These are phyloP conservation scores for Penicilliopsis zonata DNA, from an alignment of 495 filamentous ascomycete species.

Conservation along the genomic window DNA sequence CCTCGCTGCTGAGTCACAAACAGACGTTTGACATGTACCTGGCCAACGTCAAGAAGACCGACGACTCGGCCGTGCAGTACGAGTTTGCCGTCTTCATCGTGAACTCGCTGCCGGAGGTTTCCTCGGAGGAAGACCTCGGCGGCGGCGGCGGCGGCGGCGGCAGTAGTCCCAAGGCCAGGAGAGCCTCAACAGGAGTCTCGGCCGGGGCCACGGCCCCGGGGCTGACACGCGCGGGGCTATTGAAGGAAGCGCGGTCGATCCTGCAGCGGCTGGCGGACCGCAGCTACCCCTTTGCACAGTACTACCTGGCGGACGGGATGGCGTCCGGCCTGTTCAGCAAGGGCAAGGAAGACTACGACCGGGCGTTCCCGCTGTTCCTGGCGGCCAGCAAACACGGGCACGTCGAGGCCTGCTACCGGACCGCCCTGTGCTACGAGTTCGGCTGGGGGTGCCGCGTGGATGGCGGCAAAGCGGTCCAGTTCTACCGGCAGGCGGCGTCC, in stretches of 20 bases:
- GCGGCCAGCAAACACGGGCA: conserved; percentile 95
- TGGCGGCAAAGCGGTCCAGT: conserved; percentile 81
- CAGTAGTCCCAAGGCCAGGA: no score
- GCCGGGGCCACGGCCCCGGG: no score
- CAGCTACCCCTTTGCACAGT: conserved; percentile 92
- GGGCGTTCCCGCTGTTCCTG: conserved; percentile 83
- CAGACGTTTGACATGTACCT: conserved; percentile 97
- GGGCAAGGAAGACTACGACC: conserved; percentile 78
- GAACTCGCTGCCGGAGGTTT: conserved; percentile 62
- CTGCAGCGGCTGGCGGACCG: conserved; percentile 74
- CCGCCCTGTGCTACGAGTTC: conserved; percentile 93
- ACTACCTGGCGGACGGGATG: conserved; percentile 91
- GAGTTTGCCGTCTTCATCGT: conserved; percentile 93
- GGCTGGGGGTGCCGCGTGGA: conserved; percentile 92
- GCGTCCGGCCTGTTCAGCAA: conserved; percentile 92
- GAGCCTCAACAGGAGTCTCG: no score
- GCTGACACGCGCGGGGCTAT: conserved; percentile 48
- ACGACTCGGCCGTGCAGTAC: conserved; percentile 77
- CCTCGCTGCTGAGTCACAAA: conserved; percentile 75
- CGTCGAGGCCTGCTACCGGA: conserved; percentile 88
- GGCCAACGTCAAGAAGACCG: conserved; percentile 91
- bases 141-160: conserved; percentile 22
- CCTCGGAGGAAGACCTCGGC: conserved; percentile 25
- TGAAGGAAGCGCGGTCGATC: conserved; percentile 82
- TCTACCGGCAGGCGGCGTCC: conserved; percentile 77